A percentile compares a stretch with the other conserved stretches of the same genome.
Conservation (phyloP, 352 stramenopile genomes). For the Globisporangium mamillatum region DNA sequence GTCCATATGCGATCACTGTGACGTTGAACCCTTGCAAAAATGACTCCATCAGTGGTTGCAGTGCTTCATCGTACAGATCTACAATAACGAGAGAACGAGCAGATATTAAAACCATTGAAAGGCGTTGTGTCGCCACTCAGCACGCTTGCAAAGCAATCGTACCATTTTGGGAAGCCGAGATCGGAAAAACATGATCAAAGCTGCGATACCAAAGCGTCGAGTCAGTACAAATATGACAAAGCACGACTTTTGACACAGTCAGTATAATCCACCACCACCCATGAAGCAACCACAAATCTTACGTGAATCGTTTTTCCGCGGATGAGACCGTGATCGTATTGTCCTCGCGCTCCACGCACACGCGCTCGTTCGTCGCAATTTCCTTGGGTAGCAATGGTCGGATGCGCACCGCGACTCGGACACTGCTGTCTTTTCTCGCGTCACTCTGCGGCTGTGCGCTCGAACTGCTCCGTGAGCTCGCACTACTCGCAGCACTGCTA, state of each 20-base stretch:
- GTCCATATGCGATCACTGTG: slow-evolving; percentile 84
- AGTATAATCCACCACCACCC: background rate
- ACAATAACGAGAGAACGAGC: background rate
- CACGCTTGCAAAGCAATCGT: background rate
- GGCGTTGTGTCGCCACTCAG: background rate
- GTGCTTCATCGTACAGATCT: slow-evolving; percentile 69
- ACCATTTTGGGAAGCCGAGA: slow-evolving; percentile 49
- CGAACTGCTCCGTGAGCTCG: slow-evolving; percentile 18
- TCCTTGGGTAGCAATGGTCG: slow-evolving; percentile 79
- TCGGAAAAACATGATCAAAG: slow-evolving; percentile 82
- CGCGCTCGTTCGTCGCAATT: slow-evolving; percentile 43
- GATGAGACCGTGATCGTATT: slow-evolving; percentile 39
- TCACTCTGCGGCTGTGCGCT: background rate
- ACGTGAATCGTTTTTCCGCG: slow-evolving; percentile 65
- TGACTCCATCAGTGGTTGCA: slow-evolving; percentile 76
- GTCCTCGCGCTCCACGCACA: slow-evolving; percentile 37
- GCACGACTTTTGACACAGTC: background rate
- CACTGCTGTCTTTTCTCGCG: slow-evolving; percentile 56
- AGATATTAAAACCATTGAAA: background rate
- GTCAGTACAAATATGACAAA: background rate
- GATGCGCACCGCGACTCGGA: slow-evolving; percentile 76
- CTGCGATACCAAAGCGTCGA: slow-evolving; percentile 24
- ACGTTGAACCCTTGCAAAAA: slow-evolving; percentile 90
- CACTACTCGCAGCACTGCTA: slow-evolving; percentile 20
- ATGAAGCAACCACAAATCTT: slow-evolving; percentile 15